Percentiles rank a stretch among this genome's conserved stretches.
Conservation (phyloP, 352 stramenopile species). For the Phytophthora idaei region DNA sequence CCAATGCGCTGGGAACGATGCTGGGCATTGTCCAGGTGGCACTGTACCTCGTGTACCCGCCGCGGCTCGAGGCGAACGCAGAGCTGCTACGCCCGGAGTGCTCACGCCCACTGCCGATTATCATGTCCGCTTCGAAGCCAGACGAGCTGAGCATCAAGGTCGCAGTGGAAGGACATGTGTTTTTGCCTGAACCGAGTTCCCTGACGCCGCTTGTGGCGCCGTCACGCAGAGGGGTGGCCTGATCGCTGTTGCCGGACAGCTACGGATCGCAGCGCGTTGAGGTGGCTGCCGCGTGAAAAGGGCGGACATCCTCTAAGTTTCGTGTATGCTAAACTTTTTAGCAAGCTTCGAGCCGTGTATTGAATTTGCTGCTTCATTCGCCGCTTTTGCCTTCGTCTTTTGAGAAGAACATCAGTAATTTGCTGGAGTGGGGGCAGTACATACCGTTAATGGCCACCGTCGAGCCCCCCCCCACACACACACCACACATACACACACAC, state of each 20-base stretch:
- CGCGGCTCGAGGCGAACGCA: neutral
- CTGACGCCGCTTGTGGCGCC: constrained; percentile 16
- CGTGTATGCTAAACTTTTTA: neutral
- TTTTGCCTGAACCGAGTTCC: constrained; percentile 7
- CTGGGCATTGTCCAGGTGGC: constrained; percentile 37
- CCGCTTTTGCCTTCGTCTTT: neutral
- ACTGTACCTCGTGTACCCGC: constrained; percentile 43
- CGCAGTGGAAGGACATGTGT: constrained; percentile 8
- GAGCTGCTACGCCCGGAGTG: constrained; percentile 6
- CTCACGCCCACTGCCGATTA: constrained; percentile 11
- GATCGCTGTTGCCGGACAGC: constrained; percentile 1
- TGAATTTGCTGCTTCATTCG: constrained; percentile 9
- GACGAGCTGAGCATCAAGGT: constrained; percentile 19
- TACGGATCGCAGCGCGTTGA: constrained; percentile 15
- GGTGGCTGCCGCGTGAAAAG: constrained; percentile 12
- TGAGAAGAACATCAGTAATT: too few relatives aligned
- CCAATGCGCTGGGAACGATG: constrained; percentile 36
- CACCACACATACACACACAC: too few relatives aligned
- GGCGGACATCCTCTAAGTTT: neutral
- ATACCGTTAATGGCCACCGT: neutral
- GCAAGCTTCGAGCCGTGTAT: constrained; percentile 5
- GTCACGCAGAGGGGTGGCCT: constrained; percentile 6
- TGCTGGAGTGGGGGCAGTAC: neutral
- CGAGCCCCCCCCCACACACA: neutral
- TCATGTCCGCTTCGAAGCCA: constrained; percentile 12